Conservation (phyloP, 1,284 basidiomycete genomes). For the Mycena sp. region DNA sequence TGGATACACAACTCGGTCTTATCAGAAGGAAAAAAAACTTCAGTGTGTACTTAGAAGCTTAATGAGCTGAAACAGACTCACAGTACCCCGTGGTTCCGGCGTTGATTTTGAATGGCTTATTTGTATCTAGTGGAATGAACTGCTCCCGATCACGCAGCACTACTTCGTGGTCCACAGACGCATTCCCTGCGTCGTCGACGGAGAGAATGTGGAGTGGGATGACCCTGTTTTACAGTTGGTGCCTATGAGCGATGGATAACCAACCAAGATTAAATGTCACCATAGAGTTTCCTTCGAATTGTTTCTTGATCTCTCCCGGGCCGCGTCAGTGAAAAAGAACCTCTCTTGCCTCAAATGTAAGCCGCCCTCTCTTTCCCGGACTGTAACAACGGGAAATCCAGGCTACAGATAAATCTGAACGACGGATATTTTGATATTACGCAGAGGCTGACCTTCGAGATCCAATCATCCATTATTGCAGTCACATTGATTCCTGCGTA, state of each 20-base stretch:
- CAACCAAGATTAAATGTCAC: no score
- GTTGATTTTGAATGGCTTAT: conserved; percentile 77
- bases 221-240: conserved; percentile 47
- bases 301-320: no score
- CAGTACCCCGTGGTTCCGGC: conserved; percentile 81
- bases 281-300: no score
- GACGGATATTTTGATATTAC: not conserved
- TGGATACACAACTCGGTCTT: conserved; percentile 79
- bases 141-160: conserved; percentile 70
- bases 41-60: conserved; percentile 1
- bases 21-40: conserved; percentile 11
- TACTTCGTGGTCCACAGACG: conserved; percentile 60
- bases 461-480: conserved; percentile 83
- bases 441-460: conserved; percentile 57
- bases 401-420: no score
- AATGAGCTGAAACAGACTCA: conserved; percentile 39
- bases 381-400: conserved; percentile 75
- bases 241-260: no score
- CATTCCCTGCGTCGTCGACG: conserved; percentile 58
- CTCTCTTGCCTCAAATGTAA: conserved; percentile 79
- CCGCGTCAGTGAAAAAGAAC: conserved; percentile 72
- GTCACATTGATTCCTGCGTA: conserved; percentile 63
- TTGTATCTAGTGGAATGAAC: conserved; percentile 64
- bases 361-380: conserved; percentile 68
- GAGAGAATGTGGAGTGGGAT: conserved; percentile 82